phyloP scores from a whole-genome alignment of 768 basidiomycete species.

The Pleurotus salmoneostramineus region DNA sequence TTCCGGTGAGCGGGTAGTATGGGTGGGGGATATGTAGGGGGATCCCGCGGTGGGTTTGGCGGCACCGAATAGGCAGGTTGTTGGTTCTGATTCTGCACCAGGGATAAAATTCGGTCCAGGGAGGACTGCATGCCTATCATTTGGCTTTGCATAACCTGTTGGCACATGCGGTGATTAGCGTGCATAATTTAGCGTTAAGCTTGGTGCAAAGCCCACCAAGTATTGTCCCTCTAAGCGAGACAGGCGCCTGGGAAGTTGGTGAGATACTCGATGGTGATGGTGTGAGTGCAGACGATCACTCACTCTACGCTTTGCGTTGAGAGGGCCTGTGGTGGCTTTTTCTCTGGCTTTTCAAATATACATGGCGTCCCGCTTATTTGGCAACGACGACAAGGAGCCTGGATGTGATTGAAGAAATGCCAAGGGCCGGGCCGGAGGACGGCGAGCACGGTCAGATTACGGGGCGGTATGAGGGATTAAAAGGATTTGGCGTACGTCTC shows the following conservation, averaged over 20 bases:
- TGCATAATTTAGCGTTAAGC: background rate
- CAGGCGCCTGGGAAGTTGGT: constrained; percentile 52
- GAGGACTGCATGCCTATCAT: constrained; percentile 95
- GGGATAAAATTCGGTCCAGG: constrained; percentile 75
- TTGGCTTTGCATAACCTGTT: constrained; percentile 85
- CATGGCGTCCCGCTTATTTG: constrained; percentile 77
- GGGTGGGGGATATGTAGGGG: constrained; percentile 28
- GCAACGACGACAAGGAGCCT: constrained; percentile 91
- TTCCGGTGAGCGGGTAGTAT: constrained; percentile 30
- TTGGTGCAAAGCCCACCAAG: constrained; percentile 42
- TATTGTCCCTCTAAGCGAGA: constrained; percentile 86
- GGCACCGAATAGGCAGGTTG: constrained; percentile 15
- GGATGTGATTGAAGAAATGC: constrained; percentile 19
- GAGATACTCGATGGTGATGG: constrained; percentile 9
- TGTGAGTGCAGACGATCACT: constrained; percentile 22
- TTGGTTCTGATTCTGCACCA: constrained; percentile 45
- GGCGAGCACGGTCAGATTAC: constrained; percentile 54
- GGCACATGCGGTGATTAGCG: background rate
- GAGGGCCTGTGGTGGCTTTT: constrained; percentile 63
- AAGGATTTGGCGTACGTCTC: constrained; percentile 59
- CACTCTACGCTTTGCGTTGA: constrained; percentile 73
- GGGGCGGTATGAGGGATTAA: constrained; percentile 33
- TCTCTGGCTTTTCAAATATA: constrained; percentile 89
- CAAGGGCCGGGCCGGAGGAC: constrained; percentile 72
- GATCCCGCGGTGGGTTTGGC: constrained; percentile 21